These are phyloP conservation scores for Phyllachora maydis DNA, from an alignment of 2,329 filamentous ascomycete species.

Conservation along the genomic window DNA sequence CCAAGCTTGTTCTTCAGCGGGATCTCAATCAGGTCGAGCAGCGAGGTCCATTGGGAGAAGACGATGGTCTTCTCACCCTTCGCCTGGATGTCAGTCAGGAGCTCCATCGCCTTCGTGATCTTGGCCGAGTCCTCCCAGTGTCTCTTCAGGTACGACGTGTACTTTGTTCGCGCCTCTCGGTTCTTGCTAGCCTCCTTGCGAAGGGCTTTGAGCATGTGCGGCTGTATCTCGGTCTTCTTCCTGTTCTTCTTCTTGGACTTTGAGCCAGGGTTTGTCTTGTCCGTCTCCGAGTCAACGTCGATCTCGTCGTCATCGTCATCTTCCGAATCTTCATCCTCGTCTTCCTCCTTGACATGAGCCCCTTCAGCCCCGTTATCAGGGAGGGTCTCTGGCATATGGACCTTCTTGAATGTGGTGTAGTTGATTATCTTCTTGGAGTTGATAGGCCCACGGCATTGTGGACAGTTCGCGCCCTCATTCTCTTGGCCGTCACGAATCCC, in stretches of 20 bases:
- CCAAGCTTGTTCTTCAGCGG: slow-evolving; percentile 33
- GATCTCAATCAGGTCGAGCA: slow-evolving; percentile 60
- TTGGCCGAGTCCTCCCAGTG: slow-evolving; percentile 60
- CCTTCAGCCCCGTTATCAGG: slow-evolving; percentile 13
- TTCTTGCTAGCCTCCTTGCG: slow-evolving; percentile 47
- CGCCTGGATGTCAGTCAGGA: slow-evolving; percentile 27
- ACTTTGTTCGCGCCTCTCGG: slow-evolving; percentile 42
- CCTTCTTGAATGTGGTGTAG: slow-evolving; percentile 50
- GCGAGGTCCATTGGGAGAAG: slow-evolving; percentile 64
- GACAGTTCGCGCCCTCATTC: slow-evolving; percentile 38
- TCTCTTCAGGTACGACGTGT: slow-evolving; percentile 46
- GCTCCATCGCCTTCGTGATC: slow-evolving; percentile 45
- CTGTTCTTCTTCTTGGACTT: slow-evolving; percentile 12
- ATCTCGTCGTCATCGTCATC: slow-evolving; percentile 10
- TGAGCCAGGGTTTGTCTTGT: slow-evolving; percentile 14
- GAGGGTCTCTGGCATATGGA: slow-evolving; percentile 38
- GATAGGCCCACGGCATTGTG: slow-evolving; percentile 50
- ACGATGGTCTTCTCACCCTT: slow-evolving; percentile 57
- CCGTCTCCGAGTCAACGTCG: slow-evolving; percentile 13
- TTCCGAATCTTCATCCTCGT: slow-evolving; percentile 2
- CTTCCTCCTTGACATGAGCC: slow-evolving; percentile 1
- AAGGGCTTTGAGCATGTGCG: slow-evolving; percentile 18
- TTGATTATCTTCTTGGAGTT: slow-evolving; percentile 53
- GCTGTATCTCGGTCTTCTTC: slow-evolving; percentile 17
- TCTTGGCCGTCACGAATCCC: slow-evolving; percentile 40